phyloP scores from a whole-genome alignment of 805 yeast species.

The Wickerhamomyces sydowiorum region DNA sequence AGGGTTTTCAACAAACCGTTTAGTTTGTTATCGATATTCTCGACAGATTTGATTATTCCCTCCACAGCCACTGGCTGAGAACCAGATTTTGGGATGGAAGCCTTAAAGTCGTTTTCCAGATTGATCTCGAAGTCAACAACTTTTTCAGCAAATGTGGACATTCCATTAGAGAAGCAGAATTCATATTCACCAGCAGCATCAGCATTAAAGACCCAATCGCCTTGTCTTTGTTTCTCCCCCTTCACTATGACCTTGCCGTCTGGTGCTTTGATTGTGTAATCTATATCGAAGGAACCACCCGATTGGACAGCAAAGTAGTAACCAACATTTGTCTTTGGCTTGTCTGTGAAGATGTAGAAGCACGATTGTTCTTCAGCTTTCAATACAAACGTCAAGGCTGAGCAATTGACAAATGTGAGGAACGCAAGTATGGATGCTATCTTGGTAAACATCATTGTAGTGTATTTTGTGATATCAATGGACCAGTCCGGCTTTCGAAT shows the following conservation, averaged over 20 bases:
- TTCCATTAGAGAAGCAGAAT: constrained; percentile 59
- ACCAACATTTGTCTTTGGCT: constrained; percentile 54
- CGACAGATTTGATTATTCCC: constrained; percentile 36
- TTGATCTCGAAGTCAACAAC: constrained; percentile 60
- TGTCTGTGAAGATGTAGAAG: constrained; percentile 61
- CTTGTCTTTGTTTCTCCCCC: constrained; percentile 56
- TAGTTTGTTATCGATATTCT: constrained; percentile 54
- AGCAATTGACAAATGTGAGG: constrained; percentile 30
- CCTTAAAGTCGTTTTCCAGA: constrained; percentile 37
- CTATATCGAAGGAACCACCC: constrained; percentile 66
- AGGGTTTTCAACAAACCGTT: constrained; percentile 51
- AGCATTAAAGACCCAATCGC: constrained; percentile 54
- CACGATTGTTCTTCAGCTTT: constrained; percentile 75
- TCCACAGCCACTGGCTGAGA: constrained; percentile 56
- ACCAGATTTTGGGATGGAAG: constrained; percentile 24
- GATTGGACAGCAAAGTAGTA: constrained; percentile 66
- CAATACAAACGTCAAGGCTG: constrained; percentile 68
- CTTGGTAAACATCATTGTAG: background rate
- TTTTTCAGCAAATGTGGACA: constrained; percentile 69
- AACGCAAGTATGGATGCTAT: background rate
- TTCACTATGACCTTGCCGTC: constrained; percentile 38
- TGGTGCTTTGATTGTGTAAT: constrained; percentile 56
- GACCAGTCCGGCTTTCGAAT: too few species aligned
- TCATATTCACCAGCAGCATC: constrained; percentile 55
- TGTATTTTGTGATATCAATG: too few species aligned